phyloP scores from a whole-genome alignment of 179 eudicot species.

The Corrigiola litoralis region DNA sequence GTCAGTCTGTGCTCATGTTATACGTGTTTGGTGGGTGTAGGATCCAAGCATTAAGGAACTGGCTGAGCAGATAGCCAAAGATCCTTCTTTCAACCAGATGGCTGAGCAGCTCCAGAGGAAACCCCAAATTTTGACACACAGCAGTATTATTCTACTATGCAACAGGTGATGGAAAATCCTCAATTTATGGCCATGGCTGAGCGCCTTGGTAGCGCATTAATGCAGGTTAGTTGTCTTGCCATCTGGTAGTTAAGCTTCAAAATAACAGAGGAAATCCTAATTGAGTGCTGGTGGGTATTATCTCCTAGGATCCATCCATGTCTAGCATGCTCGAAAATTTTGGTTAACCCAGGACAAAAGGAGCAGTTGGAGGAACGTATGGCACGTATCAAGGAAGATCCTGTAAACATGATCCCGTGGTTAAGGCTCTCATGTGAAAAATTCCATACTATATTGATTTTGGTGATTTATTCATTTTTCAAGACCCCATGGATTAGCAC shows the following conservation, averaged over 20 bases:
- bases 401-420: too few species aligned
- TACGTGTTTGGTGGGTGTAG: slow-evolving; percentile 37
- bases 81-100: slow-evolving; percentile 95
- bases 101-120: slow-evolving; percentile 93
- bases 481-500: too few species aligned
- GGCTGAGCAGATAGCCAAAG: slow-evolving; percentile 97
- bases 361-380: slow-evolving; percentile 87
- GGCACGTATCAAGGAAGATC: slow-evolving; percentile 91
- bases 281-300: background rate
- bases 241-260: background rate
- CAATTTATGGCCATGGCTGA: slow-evolving; percentile 99
- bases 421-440: too few species aligned
- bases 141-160: slow-evolving; percentile 88
- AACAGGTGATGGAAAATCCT: slow-evolving; percentile 98
- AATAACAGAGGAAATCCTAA: background rate
- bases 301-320: slow-evolving; percentile 92
- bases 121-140: slow-evolving; percentile 83
- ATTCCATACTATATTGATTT: too few species aligned
- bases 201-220: slow-evolving; percentile 86
- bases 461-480: too few species aligned
- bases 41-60: slow-evolving; percentile 98
- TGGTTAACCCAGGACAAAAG: slow-evolving; percentile 73
- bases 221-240: slow-evolving; percentile 60
- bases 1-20: background rate
- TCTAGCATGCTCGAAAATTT: slow-evolving; percentile 87